Base-by-base conservation (phyloP, 2,329 filamentous ascomycete species). In the Claviceps maximensis region DNA sequence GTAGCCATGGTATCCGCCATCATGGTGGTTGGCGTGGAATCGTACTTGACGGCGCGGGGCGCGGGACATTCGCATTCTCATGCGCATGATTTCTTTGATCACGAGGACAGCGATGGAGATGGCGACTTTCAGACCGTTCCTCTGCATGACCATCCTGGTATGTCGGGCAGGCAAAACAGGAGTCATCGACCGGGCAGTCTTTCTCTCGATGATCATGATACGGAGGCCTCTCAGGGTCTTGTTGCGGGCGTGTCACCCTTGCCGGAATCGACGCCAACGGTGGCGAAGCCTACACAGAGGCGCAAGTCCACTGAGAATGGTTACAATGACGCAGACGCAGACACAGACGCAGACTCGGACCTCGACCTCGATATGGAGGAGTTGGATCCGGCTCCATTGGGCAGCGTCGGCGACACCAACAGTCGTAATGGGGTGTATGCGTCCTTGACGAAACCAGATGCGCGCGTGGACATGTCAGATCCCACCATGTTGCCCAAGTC, bases 1-100 rank as follows among this genome's bases (percentile, higher is more conserved):
- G 79, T 95, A 47, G 86, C 87, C 53, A 91, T 95, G 86, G 68
- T 83, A 10, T 83, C 86, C 12, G 86, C 88, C n/a, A 75, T 95
- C 55, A 72, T 86, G 4, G 89, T 96, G 3, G 87, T 95, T 7
- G 79, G 82, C 2, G 78, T 96, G 51, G 91, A 97, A 67, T 95
- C 93, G 71, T 89, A 89, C 65, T 83, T 97, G 59, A 89, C 89
- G 0, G 86, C 84, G 2, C 70, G 80, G 53, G 81, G 81, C 45
- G 82, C 80, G 1, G 74, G 78, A 1, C 81, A 82, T 61, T 78
- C 77, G 1, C 78, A 83, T 61, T 75, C 77, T 1, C 80, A 83
- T 58, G 66, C 71, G 33, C 72, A 71, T 53, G 63, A 63, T 12
- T 67, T 67, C 36, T 78, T 74, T 66, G 77, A 77, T 69, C 74